Percentiles rank a stretch among this genome's conserved stretches.
Evolutionary conservation across 805 yeast genomes (phyloP).

Genomic region (Saturnispora hagleri): DNA sequence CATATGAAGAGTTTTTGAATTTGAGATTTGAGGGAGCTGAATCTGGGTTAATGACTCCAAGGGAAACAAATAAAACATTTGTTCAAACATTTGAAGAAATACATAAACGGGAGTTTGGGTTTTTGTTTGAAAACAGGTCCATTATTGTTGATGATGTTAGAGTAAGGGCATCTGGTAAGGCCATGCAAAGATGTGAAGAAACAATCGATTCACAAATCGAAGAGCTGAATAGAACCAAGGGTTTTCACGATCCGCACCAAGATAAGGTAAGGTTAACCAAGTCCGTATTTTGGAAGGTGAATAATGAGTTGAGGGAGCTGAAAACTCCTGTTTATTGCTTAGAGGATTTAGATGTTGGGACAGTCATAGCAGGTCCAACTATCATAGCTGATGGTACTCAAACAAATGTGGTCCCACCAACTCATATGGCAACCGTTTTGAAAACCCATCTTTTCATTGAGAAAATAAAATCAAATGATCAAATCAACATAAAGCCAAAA

Average conservation of each 20-base stretch:
- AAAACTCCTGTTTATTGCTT: constrained; percentile 49
- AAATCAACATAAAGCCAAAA: constrained; percentile 11
- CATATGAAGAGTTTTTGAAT: constrained; percentile 59
- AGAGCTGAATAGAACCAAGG: constrained; percentile 21
- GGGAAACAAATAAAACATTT: constrained; percentile 26
- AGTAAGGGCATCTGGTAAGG: constrained; percentile 64
- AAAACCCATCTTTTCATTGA: constrained; percentile 44
- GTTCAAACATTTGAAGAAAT: constrained; percentile 38
- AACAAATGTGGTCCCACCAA: constrained; percentile 65
- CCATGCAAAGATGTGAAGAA: constrained; percentile 32
- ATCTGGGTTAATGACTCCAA: constrained; percentile 64
- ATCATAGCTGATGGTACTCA: constrained; percentile 75
- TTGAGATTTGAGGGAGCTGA: constrained; percentile 86
- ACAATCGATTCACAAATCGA: constrained; percentile 44
- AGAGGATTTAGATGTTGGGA: constrained; percentile 45
- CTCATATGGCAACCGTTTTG: constrained; percentile 44
- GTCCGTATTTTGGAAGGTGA: constrained; percentile 49
- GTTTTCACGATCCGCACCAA: constrained; percentile 18
- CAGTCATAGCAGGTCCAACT: constrained; percentile 57
- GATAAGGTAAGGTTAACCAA: constrained; percentile 30
- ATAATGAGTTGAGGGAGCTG: constrained; percentile 26
- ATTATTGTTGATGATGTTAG: constrained; percentile 66
- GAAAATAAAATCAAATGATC: constrained; percentile 10
- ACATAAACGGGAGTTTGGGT: constrained; percentile 70
- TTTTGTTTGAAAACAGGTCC: constrained; percentile 42